These are phyloP conservation scores for Plasmodium knowlesi DNA, from an alignment of 169 alveolate genomes.

Conservation along the genomic window DNA sequence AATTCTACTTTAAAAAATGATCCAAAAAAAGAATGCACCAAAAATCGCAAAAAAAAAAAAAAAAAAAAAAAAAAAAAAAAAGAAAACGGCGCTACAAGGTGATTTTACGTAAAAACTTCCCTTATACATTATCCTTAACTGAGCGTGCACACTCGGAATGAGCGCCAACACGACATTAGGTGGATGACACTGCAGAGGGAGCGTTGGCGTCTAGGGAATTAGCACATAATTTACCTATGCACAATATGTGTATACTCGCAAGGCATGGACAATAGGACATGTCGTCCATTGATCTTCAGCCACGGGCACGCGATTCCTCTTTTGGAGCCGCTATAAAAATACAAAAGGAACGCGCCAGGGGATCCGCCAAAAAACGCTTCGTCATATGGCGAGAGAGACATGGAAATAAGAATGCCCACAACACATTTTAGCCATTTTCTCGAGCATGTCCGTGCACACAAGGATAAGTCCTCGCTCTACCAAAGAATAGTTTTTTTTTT, in stretches of 20 bases:
- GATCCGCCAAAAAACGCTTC: neutral
- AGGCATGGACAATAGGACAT: neutral
- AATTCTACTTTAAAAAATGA: neutral
- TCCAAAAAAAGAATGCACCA: neutral
- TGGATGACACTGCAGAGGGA: neutral
- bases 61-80: conserved; percentile 8
- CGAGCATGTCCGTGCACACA: neutral
- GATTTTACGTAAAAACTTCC: neutral
- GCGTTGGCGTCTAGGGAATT: neutral
- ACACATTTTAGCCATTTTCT: neutral
- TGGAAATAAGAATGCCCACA: neutral
- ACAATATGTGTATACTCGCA: neutral
- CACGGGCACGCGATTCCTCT: neutral
- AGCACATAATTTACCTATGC: neutral
- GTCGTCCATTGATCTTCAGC: neutral
- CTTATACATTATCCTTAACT: neutral
- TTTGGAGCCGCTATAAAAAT: neutral
- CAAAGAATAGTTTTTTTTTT: neutral
- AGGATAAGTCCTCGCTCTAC: neutral
- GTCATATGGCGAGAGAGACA: neutral
- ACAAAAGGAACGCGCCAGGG: neutral
- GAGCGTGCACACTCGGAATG: neutral
- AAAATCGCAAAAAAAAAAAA: neutral
- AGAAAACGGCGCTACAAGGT: neutral
- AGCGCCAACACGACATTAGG: neutral